Base-by-base conservation (phyloP, 1,139 yeast species). In the Geotrichum klebahnii region DNA sequence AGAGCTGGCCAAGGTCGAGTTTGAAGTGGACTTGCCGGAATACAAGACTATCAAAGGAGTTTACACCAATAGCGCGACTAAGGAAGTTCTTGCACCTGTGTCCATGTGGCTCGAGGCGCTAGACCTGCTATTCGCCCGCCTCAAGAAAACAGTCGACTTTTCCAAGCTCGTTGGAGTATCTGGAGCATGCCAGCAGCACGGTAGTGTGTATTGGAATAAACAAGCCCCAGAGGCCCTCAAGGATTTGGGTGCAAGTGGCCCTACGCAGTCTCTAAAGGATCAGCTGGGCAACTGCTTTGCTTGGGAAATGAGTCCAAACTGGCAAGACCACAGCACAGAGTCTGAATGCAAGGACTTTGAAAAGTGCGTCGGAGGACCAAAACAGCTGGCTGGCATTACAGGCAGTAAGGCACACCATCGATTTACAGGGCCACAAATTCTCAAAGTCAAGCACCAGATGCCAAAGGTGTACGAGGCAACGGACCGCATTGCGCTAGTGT, bases 161-260 rank as follows among this genome's bases (percentile, higher is more conserved):
- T 61, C 68, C 2, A 63, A 68, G 42, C 89, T 89, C n/a, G 71
- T 60, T 37, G 90, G 87, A 1, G 76, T 89, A 46, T 78, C 86
- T 48, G 97, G 97, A 0, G 87, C 95, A 0, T 84, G 95, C 50
- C 96, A 89, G 68, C 97, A 89, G 62, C 97, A 89, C 62, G 97
- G 96, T 0, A 83, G 95, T 2, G 89, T 89, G 1, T 89, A 73
- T 62, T 86, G 95, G 92, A 76, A 86, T 2, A 46, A 66, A 2
- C 59, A 69, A 5, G 83, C 86, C 1, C 64, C 68, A 0, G 56
- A 60, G 0, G 56, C 73, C 4, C 70, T 87, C 46, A 42, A 53
- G 1, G 53, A 57, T 44, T 48, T 62, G 34, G 38, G 1, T 23
- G 54, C 19, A 23, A 38, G n/a, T 39, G 36, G n/a, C n/a, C n/a